These are phyloP conservation scores for Boletus rubropictus DNA, from an alignment of 768 basidiomycete genomes.

Conservation along the genomic window DNA sequence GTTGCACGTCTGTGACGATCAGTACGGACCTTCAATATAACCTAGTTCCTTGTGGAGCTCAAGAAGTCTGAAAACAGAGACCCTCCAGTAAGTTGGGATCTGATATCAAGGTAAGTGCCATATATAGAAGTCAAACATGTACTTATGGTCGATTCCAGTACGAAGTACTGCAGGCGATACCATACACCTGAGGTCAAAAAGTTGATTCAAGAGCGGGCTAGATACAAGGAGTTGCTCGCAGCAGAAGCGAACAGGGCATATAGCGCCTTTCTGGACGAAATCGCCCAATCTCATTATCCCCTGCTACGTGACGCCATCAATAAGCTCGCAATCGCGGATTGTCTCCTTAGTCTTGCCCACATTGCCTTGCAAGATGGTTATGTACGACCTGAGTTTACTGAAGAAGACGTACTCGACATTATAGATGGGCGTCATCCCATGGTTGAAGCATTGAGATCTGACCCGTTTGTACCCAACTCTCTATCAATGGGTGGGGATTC, in stretches of 20 bases:
- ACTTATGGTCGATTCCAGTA: constrained; percentile 39
- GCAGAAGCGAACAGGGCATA: constrained; percentile 64
- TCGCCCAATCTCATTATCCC: constrained; percentile 61
- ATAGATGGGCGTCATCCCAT: constrained; percentile 89
- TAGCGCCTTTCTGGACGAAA: constrained; percentile 61
- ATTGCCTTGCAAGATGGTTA: constrained; percentile 75
- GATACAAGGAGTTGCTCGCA: constrained; percentile 66
- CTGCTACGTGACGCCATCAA: constrained; percentile 70
- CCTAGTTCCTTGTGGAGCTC: constrained; percentile 75
- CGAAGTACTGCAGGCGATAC: constrained; percentile 66
- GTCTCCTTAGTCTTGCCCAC: constrained; percentile 76
- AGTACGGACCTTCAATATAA: background rate
- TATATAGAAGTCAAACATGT: background rate
- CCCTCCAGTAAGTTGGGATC: constrained; percentile 51
- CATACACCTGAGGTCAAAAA: constrained; percentile 61
- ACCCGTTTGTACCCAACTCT: constrained; percentile 85
- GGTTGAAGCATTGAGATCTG: constrained; percentile 69
- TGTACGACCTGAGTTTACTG: constrained; percentile 68
- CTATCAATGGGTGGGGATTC: constrained; percentile 54
- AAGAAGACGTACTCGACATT: constrained; percentile 65
- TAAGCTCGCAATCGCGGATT: constrained; percentile 81
- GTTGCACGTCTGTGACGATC: background rate
- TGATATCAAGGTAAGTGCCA: constrained; percentile 53
- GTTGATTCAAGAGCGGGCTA: constrained; percentile 67
- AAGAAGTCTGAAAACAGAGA: constrained; percentile 48